Percentiles rank a stretch among this genome's conserved stretches.
These are phyloP conservation scores for Cylindrotheca closterium DNA, from an alignment of 108 stramenopile genomes.

Conservation along the genomic window DNA sequence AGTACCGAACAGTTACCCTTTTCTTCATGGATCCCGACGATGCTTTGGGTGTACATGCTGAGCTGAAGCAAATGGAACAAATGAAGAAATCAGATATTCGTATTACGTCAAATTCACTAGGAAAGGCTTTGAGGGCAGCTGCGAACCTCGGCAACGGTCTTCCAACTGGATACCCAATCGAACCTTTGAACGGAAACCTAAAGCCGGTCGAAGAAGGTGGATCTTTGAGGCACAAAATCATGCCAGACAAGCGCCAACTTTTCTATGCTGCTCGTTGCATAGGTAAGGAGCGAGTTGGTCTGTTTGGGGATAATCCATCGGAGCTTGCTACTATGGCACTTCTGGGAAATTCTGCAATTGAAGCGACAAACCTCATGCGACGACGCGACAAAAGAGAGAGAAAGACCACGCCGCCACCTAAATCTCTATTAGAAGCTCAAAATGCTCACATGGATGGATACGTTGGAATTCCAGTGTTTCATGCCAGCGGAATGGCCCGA, in stretches of 20 bases:
- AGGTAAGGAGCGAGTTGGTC: constrained; percentile 77
- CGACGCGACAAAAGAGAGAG: constrained; percentile 52
- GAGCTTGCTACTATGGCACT: constrained; percentile 19
- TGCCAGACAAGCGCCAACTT: constrained; percentile 77
- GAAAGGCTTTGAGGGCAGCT: constrained; percentile 69
- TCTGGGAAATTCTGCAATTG: constrained; percentile 52
- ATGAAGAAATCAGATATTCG: constrained; percentile 72
- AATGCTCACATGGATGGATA: constrained; percentile 79
- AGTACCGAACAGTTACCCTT: constrained; percentile 59
- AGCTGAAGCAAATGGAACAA: constrained; percentile 79
- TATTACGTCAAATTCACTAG: constrained; percentile 59
- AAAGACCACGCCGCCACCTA: constrained; percentile 24
- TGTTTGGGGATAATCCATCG: constrained; percentile 22
- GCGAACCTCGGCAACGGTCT: constrained; percentile 70
- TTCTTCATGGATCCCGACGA: constrained; percentile 86
- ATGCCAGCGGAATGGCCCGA: constrained; percentile 55
- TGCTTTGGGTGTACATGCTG: constrained; percentile 64
- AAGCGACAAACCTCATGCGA: constrained; percentile 45
- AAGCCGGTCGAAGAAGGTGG: constrained; percentile 57
- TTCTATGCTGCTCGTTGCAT: constrained; percentile 81
- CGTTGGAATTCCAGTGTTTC: constrained; percentile 80
- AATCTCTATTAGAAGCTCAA: constrained; percentile 19
- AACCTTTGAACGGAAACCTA: constrained; percentile 58
- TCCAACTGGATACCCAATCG: constrained; percentile 69
- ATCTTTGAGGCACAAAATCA: constrained; percentile 78